These are phyloP conservation scores for Knufia fluminis DNA, from an alignment of 2,329 filamentous ascomycete genomes.

Conservation along the genomic window DNA sequence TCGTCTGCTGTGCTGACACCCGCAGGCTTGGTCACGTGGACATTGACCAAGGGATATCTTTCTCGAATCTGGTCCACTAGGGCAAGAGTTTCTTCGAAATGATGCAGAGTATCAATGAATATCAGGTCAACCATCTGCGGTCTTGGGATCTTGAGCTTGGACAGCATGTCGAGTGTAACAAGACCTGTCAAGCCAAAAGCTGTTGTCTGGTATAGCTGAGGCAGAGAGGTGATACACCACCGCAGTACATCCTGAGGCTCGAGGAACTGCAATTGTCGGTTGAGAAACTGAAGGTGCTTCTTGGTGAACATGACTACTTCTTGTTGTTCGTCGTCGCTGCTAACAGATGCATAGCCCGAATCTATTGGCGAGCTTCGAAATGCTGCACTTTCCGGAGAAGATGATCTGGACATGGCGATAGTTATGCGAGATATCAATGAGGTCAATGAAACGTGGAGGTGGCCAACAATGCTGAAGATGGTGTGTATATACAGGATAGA, in stretches of 20 bases:
- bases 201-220: constrained; percentile 78
- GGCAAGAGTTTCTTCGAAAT: constrained; percentile 67
- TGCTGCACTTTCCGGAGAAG: constrained; percentile 25
- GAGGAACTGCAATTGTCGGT: constrained; percentile 77
- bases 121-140: constrained; percentile 46
- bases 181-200: constrained; percentile 75
- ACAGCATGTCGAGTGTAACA: constrained; percentile 65
- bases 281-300: constrained; percentile 81
- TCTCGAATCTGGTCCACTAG: constrained; percentile 65
- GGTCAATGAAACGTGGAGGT: neutral
- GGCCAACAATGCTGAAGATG: neutral
- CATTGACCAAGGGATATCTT: constrained; percentile 65
- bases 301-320: constrained; percentile 70
- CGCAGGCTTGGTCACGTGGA: constrained; percentile 85
- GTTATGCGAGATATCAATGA: constrained; percentile 5
- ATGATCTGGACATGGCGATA: constrained; percentile 15
- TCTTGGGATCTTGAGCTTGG: constrained; percentile 40
- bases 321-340: constrained; percentile 48
- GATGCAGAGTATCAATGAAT: constrained; percentile 77
- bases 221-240: constrained; percentile 86
- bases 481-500: constrained; percentile 4
- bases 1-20: constrained; percentile 63
- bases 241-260: constrained; percentile 81
- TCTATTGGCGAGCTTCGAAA: constrained; percentile 43
- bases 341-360: constrained; percentile 74